Conservation (phyloP, 2,329 filamentous ascomycete genomes). For the Ascocoryne sarcoides region DNA sequence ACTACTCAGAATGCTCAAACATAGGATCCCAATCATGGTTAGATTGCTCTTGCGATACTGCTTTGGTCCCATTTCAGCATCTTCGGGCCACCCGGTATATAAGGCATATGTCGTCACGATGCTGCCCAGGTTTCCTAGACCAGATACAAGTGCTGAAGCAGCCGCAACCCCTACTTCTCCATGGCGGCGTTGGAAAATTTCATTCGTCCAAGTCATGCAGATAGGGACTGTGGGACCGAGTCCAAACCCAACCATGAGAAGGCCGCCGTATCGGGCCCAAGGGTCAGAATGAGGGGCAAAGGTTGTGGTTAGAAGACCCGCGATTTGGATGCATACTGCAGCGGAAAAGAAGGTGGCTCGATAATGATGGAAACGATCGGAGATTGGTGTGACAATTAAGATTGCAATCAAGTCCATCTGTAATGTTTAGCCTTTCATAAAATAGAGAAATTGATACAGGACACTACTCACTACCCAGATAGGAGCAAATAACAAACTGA, state of each 20-base stretch:
- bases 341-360: slow-evolving; percentile 74
- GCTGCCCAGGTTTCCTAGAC: slow-evolving; percentile 77
- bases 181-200: slow-evolving; percentile 83
- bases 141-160: slow-evolving; percentile 76
- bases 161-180: slow-evolving; percentile 87
- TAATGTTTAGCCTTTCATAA: slow-evolving; percentile 6
- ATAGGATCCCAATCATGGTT: slow-evolving; percentile 79
- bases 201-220: slow-evolving; percentile 88
- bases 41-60: slow-evolving; percentile 79
- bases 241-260: slow-evolving; percentile 85
- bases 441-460: too few species aligned
- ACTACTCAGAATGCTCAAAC: slow-evolving; percentile 66
- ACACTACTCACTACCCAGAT: slow-evolving; percentile 71
- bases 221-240: slow-evolving; percentile 86
- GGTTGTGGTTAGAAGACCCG: slow-evolving; percentile 69
- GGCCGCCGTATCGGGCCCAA: slow-evolving; percentile 80
- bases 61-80: slow-evolving; percentile 56
- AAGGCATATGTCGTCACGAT: slow-evolving; percentile 84
- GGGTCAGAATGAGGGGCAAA: slow-evolving; percentile 58
- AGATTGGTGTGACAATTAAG: slow-evolving; percentile 73
- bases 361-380: slow-evolving; percentile 75
- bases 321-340: slow-evolving; percentile 70
- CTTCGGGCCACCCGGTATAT: slow-evolving; percentile 77
- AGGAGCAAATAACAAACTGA: slow-evolving; percentile 78
- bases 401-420: slow-evolving; percentile 85